Conservation (phyloP, 768 basidiomycete species). For the Mycena kentingensis region DNA sequence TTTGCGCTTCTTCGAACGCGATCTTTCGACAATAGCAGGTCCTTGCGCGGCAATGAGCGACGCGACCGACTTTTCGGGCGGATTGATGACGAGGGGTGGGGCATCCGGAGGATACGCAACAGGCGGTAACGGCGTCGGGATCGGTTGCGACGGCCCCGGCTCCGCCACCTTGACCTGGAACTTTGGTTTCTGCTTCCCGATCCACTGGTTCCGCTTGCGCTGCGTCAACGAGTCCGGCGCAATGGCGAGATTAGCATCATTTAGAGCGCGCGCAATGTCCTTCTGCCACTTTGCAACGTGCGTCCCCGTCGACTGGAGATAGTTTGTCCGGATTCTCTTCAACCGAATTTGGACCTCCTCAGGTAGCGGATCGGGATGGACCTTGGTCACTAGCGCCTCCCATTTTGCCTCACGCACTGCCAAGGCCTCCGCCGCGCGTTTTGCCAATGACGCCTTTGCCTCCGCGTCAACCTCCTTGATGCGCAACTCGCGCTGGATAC, state of each 20-base stretch:
- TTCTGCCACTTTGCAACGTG: slow-evolving; percentile 62
- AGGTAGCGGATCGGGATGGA: slow-evolving; percentile 57
- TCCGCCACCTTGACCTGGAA: too few relatives aligned
- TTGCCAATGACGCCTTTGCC: slow-evolving; percentile 54
- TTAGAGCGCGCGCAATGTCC: slow-evolving; percentile 57
- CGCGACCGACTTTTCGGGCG: slow-evolving; percentile 54
- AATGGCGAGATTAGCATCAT: slow-evolving; percentile 51
- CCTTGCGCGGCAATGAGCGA: slow-evolving; percentile 55
- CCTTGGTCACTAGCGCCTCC: slow-evolving; percentile 53
- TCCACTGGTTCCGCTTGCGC: slow-evolving; percentile 4
- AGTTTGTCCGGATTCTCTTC: slow-evolving; percentile 55
- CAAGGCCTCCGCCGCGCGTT: slow-evolving; percentile 66
- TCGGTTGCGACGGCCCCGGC: neutral
- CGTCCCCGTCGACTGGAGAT: slow-evolving; percentile 56
- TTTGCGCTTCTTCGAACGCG: slow-evolving; percentile 32
- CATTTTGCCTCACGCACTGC: slow-evolving; percentile 65
- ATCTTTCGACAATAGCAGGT: slow-evolving; percentile 37
- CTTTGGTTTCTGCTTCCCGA: too few relatives aligned
- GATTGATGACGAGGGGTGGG: slow-evolving; percentile 43
- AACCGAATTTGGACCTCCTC: slow-evolving; percentile 53
- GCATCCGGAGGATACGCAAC: slow-evolving; percentile 29
- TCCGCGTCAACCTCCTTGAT: slow-evolving; percentile 41
- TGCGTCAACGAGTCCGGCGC: neutral
- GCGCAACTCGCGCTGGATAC: slow-evolving; percentile 36
- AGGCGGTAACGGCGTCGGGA: neutral